A percentile compares a stretch with the other conserved stretches of the same genome.
phyloP scores from a whole-genome alignment of 78 protist genomes.

The Pelomyxa schiedti region DNA sequence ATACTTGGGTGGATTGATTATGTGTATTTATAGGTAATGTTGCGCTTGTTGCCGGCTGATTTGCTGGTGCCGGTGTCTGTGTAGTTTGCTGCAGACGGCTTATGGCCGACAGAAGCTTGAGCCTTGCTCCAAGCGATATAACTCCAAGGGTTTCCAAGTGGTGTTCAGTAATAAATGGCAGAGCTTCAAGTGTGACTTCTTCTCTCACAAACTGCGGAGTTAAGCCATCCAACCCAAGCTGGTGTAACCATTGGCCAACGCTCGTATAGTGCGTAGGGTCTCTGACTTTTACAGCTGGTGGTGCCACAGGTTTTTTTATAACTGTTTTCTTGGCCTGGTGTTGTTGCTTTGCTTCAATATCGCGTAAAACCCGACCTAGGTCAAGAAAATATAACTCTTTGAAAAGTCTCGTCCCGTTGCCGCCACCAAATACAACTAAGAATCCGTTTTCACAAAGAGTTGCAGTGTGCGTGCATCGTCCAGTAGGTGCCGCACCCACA shows the following conservation, averaged over 20 bases:
- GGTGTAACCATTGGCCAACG: not conserved
- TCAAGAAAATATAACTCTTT: slow-evolving; percentile 4
- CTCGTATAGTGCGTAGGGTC: not conserved
- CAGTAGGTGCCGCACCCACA: slow-evolving; percentile 1
- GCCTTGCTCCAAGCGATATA: not conserved
- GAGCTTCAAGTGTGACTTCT: not conserved
- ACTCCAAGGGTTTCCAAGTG: not conserved
- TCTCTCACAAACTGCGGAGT: not conserved
- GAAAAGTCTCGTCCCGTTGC: slow-evolving; percentile 5
- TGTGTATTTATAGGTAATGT: too few relatives aligned
- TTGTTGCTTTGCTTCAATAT: not conserved
- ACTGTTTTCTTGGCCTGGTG: not conserved
- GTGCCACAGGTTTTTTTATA: not conserved
- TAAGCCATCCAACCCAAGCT: not conserved
- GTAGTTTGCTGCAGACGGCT: not conserved
- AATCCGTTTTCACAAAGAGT: not conserved
- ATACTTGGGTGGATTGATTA: too few relatives aligned
- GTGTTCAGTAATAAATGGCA: slow-evolving; percentile 1
- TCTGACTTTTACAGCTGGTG: not conserved
- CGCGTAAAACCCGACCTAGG: not conserved
- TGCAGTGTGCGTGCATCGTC: slow-evolving; percentile 6
- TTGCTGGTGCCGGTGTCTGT: too few relatives aligned
- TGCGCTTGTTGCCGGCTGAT: too few relatives aligned
- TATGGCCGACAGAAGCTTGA: not conserved
- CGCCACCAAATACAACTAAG: slow-evolving; percentile 6